Evolutionary conservation across 2,329 filamentous ascomycete genomes (phyloP).

Genomic region (Claviceps maximensis): DNA sequence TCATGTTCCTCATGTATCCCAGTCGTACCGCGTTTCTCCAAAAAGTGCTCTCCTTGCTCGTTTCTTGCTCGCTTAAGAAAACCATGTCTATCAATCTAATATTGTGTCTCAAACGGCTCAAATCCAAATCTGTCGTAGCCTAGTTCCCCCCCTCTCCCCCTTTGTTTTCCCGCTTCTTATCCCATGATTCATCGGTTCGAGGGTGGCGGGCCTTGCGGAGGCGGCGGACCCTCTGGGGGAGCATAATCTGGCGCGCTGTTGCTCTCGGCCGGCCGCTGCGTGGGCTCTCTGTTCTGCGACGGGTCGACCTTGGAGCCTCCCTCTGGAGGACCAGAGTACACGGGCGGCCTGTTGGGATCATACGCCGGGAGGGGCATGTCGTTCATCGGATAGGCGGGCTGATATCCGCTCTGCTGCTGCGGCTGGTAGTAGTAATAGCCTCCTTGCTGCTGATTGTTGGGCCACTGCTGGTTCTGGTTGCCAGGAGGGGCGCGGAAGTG

Average conservation of each 20-base stretch:
- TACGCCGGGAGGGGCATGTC: conserved; percentile 43
- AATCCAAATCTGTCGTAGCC: not conserved
- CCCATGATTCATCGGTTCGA: not conserved
- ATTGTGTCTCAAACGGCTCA: not conserved
- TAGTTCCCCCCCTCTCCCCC: no score
- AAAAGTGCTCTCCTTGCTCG: no score
- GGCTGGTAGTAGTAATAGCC: conserved; percentile 13
- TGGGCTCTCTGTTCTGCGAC: conserved; percentile 25
- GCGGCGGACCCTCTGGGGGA: conserved; percentile 36
- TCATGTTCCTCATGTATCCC: no score
- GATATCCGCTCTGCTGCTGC: conserved; percentile 4
- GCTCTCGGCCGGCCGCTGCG: conserved; percentile 12
- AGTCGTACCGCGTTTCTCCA: no score
- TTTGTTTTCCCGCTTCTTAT: not conserved
- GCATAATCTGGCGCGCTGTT: conserved; percentile 18
- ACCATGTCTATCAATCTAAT: no score
- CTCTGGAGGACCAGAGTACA: conserved; percentile 36
- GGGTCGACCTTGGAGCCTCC: conserved; percentile 41
- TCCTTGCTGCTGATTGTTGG: conserved; percentile 15
- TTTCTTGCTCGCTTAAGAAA: no score
- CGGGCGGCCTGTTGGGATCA: conserved; percentile 42
- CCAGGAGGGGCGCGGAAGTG: conserved; percentile 13
- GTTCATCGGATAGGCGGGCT: conserved; percentile 33
- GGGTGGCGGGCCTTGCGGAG: no score
- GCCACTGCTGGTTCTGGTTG: conserved; percentile 5